Base-by-base conservation (phyloP, 345 rosid genomes). In the Ricinus communis region DNA sequence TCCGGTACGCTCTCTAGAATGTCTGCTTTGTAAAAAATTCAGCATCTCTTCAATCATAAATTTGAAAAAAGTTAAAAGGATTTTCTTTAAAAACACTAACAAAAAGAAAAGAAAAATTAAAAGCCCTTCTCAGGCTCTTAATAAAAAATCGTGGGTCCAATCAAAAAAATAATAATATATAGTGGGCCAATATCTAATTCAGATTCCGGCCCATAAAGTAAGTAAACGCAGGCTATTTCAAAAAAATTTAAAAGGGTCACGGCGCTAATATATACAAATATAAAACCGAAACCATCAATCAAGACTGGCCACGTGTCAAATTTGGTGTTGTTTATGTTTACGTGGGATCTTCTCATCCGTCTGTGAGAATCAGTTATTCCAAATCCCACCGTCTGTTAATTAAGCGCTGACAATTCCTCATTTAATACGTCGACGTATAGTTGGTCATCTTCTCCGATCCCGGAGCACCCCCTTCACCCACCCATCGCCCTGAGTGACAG, bases 321-420 rank as follows among this genome's bases (percentile, higher is more conserved):
- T 46, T 52, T 47, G 12, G 21, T 61, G 76, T n/a, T n/a, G n/a
- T n/a, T n/a, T n/a, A n/a, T n/a, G n/a, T n/a, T 28, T 47, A 33
- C 70, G 82, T 71, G 78, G 81, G 71, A 74, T 71, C 77, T 69
- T 55, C 47, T 63, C 56, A 27, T 25, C 31, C 69, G 75, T 62
- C 71, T 58, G 68, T 71, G 19, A 55, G 64, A 67, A 51, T 73
- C 82, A 71, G 38, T 5, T 38, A 31, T 15, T 65, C 56, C 70
- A 33, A 54, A 75, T 30, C 57, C 55, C 66, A 38, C 38, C 43
- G 74, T 69, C 30, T 30, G 40, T 54, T 22, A 46, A 60, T 56
- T 75, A 24, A 15, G n/a, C 51, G 47, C 11, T 58, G 41, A 56
- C n/a, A 56, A 18, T 36, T 30, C 56, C 10, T 12, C 50, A 50